These are phyloP conservation scores for Botryotinia narcissicola DNA, from an alignment of 2,329 filamentous ascomycete species.

Conservation along the genomic window DNA sequence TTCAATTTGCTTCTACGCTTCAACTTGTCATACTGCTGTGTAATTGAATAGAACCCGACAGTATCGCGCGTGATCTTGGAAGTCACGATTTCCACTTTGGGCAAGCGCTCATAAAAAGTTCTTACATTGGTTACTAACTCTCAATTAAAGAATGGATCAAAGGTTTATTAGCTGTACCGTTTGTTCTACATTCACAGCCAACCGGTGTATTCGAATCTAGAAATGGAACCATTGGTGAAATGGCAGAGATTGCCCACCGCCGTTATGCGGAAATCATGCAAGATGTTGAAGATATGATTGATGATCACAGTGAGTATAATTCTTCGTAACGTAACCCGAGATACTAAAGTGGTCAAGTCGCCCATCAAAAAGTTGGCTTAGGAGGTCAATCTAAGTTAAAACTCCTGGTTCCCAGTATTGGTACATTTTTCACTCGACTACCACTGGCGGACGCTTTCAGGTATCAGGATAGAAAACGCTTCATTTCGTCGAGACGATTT, in stretches of 20 bases:
- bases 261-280: slow-evolving; percentile 94
- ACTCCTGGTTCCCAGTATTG: slow-evolving; percentile 84
- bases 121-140: neutral
- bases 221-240: slow-evolving; percentile 61
- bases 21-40: neutral
- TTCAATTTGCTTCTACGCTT: neutral
- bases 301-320: slow-evolving; percentile 72
- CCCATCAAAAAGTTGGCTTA: slow-evolving; percentile 63
- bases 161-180: slow-evolving; percentile 87
- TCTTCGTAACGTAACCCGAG: slow-evolving; percentile 14
- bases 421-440: slow-evolving; percentile 89
- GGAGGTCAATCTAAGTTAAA: slow-evolving; percentile 83
- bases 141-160: slow-evolving; percentile 83
- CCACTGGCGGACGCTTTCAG: slow-evolving; percentile 87
- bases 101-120: neutral
- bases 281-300: slow-evolving; percentile 87
- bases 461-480: slow-evolving; percentile 80
- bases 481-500: slow-evolving; percentile 87
- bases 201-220: slow-evolving; percentile 77
- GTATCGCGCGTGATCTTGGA: neutral
- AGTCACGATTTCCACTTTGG: neutral
- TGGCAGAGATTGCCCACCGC: slow-evolving; percentile 77
- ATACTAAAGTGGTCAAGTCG: slow-evolving; percentile 50
- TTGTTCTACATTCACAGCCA: slow-evolving; percentile 93
- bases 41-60: neutral